Evolutionary conservation across 805 yeast genomes (phyloP).

Genomic region (Spathaspora hagerdaliae): DNA sequence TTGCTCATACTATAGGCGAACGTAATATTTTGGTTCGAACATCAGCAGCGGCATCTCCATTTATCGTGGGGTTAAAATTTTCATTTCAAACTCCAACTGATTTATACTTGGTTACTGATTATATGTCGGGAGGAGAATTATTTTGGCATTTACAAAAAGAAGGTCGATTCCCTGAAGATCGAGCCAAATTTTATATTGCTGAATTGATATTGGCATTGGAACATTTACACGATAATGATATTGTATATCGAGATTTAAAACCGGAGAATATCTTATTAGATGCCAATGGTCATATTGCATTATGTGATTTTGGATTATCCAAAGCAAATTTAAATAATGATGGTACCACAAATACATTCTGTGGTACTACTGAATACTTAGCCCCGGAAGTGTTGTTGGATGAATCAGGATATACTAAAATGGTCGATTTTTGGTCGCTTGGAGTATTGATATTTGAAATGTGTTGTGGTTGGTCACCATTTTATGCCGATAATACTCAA

Average conservation of each 20-base stretch:
- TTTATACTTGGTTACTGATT: conserved; percentile 90
- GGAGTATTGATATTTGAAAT: conserved; percentile 96
- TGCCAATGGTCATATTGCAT: conserved; percentile 95
- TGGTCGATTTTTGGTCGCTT: conserved; percentile 98
- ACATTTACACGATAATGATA: conserved; percentile 91
- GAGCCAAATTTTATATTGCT: conserved; percentile 96
- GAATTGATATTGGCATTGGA: conserved; percentile 91
- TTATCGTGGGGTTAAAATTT: conserved; percentile 92
- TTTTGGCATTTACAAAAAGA: conserved; percentile 97
- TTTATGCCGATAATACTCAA: conserved; percentile 95
- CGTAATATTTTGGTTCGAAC: conserved; percentile 92
- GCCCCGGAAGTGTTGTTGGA: conserved; percentile 96
- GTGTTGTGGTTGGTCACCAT: conserved; percentile 99
- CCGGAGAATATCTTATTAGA: conserved; percentile 95
- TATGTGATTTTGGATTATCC: conserved; percentile 95
- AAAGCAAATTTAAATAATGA: conserved; percentile 85
- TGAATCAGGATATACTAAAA: conserved; percentile 94
- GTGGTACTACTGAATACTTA: conserved; percentile 97
- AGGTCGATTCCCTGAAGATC: conserved; percentile 86
- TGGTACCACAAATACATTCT: conserved; percentile 92
- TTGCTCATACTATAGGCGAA: conserved; percentile 98
- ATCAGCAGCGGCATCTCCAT: conserved; percentile 82
- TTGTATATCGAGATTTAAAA: conserved; percentile 93
- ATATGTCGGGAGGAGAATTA: conserved; percentile 97
- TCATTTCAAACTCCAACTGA: conserved; percentile 95